These are phyloP conservation scores for Gracilaria vermiculophylla DNA, from an alignment of 23 red algal genomes.

Conservation along the genomic window DNA sequence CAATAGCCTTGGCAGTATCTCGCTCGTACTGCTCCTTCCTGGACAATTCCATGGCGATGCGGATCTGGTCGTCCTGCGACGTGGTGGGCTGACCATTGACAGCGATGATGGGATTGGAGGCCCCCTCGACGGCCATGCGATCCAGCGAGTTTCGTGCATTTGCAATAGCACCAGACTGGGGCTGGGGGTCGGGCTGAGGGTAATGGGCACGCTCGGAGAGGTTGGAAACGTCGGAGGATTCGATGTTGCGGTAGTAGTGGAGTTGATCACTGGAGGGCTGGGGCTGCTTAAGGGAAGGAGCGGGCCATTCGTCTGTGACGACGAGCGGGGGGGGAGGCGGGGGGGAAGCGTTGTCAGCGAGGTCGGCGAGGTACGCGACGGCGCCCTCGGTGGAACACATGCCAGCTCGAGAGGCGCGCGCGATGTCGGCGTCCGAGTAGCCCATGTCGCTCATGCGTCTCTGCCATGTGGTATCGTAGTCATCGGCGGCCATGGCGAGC, in stretches of 20 bases:
- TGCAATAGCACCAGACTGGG: slow-evolving; percentile 8
- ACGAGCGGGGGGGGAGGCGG: not conserved
- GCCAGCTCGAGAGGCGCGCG: not conserved
- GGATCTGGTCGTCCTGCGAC: not conserved
- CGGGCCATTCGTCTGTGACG: not conserved
- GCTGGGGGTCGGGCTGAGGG: not conserved
- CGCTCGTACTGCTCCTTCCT: slow-evolving; percentile 54
- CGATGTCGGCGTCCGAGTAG: not conserved
- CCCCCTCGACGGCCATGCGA: not conserved
- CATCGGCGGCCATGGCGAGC: slow-evolving; percentile 7
- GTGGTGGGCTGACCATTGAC: not conserved
- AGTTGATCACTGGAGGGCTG: not conserved
- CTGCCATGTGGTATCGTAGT: slow-evolving; percentile 10
- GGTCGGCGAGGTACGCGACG: not conserved
- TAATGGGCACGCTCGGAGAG: not conserved
- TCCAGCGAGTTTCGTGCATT: slow-evolving; percentile 13
- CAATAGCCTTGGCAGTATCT: slow-evolving; percentile 17
- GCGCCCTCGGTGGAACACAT: not conserved
- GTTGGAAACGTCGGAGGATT: not conserved
- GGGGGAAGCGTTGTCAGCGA: not conserved
- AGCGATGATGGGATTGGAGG: not conserved
- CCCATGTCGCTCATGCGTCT: not conserved
- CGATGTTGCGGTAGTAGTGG: not conserved
- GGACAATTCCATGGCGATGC: slow-evolving; percentile 6
- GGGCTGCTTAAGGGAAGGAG: not conserved